These are phyloP conservation scores for Aphanomyces invadans DNA, from an alignment of 352 stramenopile genomes.

Conservation along the genomic window DNA sequence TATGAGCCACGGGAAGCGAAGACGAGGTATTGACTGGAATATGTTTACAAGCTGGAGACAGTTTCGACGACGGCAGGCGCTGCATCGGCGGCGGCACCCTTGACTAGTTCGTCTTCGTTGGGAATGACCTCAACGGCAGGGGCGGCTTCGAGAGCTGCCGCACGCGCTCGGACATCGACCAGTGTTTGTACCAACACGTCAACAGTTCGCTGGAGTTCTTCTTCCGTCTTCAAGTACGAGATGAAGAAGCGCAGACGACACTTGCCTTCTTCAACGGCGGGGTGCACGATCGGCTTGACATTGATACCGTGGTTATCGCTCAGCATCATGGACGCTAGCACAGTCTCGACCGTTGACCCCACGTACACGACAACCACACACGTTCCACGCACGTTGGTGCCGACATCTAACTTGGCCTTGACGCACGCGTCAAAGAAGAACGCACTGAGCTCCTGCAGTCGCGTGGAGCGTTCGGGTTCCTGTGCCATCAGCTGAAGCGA, in stretches of 20 bases:
- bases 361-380: conserved; percentile 75
- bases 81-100: background rate
- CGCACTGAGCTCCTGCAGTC: conserved; percentile 53
- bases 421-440: conserved; percentile 75
- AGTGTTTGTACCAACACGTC: conserved; percentile 27
- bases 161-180: background rate
- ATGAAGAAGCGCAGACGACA: conserved; percentile 83
- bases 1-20: too few species aligned
- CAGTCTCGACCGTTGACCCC: conserved; percentile 66
- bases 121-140: background rate
- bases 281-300: conserved; percentile 81
- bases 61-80: background rate
- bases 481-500: conserved; percentile 61
- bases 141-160: background rate
- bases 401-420: conserved; percentile 52
- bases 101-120: background rate
- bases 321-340: conserved; percentile 60
- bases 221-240: conserved; percentile 58
- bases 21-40: too few species aligned
- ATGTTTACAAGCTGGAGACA: background rate
- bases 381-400: conserved; percentile 55
- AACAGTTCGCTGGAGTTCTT: conserved; percentile 57
- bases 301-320: conserved; percentile 48
- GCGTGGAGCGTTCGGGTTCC: conserved; percentile 43
- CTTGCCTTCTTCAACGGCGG: conserved; percentile 76